These are phyloP conservation scores for Globisporangium orthogonon DNA, from an alignment of 352 stramenopile genomes.

Conservation along the genomic window DNA sequence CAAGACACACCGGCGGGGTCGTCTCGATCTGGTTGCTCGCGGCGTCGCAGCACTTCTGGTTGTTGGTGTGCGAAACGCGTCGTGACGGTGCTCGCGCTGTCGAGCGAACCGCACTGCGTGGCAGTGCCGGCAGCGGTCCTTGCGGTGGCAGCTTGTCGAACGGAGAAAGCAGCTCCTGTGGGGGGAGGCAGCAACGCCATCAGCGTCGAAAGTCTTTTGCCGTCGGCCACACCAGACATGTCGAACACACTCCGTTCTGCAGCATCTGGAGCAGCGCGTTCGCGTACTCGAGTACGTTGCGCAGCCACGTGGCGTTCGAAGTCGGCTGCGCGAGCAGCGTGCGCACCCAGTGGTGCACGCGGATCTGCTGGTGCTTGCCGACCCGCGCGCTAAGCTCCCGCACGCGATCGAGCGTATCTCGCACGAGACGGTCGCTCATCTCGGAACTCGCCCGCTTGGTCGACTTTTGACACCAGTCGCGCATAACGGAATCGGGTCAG, in stretches of 20 bases:
- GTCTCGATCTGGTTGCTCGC: background rate
- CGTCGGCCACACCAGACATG: no score
- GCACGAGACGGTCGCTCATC: slow-evolving; percentile 18
- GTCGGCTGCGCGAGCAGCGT: slow-evolving; percentile 52
- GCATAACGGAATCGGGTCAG: no score
- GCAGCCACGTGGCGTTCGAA: slow-evolving; percentile 47
- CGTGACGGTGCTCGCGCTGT: background rate
- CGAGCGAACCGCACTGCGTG: slow-evolving; percentile 31
- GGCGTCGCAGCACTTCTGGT: background rate
- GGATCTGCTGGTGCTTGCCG: slow-evolving; percentile 58
- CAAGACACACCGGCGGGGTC: background rate
- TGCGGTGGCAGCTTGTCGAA: slow-evolving; percentile 64
- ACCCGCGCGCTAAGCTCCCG: slow-evolving; percentile 25
- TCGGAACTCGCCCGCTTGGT: background rate
- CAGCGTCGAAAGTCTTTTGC: no score
- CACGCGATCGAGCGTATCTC: slow-evolving; percentile 28
- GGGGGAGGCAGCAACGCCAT: background rate
- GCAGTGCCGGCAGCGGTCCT: slow-evolving; percentile 40
- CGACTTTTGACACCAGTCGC: no score
- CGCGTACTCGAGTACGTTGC: slow-evolving; percentile 46
- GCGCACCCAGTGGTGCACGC: slow-evolving; percentile 45
- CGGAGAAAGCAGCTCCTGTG: slow-evolving; percentile 38
- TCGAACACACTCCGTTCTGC: slow-evolving; percentile 28
- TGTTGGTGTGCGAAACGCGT: background rate
- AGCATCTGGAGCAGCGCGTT: slow-evolving; percentile 48